A percentile compares a stretch with the other conserved stretches of the same genome.
Conservation (phyloP, 306 rosid species). For the Corylus avellana region DNA sequence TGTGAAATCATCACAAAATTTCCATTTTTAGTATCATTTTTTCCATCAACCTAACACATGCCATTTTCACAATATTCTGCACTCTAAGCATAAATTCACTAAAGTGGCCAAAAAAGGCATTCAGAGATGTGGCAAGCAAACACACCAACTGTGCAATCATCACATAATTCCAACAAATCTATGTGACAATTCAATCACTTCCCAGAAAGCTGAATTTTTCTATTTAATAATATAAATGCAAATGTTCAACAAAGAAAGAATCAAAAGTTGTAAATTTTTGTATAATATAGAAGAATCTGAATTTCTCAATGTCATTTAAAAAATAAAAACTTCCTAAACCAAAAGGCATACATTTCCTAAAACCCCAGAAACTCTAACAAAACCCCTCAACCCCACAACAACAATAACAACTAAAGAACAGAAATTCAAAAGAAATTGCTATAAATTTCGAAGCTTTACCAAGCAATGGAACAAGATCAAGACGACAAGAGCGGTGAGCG, state of each 20-base stretch:
- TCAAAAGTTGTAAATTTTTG: background rate
- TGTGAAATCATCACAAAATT: conserved; percentile 43
- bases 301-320: background rate
- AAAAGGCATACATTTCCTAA: background rate
- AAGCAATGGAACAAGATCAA: conserved; percentile 86
- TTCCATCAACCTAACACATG: conserved; percentile 12
- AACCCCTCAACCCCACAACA: background rate
- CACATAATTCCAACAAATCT: background rate
- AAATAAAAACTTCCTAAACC: background rate
- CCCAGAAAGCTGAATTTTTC: background rate
- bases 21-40: conserved; percentile 22
- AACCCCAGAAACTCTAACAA: conserved; percentile 9
- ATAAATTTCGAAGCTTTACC: conserved; percentile 51
- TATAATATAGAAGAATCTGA: background rate
- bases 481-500: conserved; percentile 55
- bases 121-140: background rate
- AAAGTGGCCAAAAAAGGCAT: background rate
- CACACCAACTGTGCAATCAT: too few relatives aligned
- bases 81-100: background rate
- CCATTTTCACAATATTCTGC: background rate
- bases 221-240: background rate
- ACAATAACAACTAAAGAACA: background rate
- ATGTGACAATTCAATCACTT: background rate
- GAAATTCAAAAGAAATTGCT: background rate
- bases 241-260: background rate